These are phyloP conservation scores for Tetragonia tetragonoides DNA, from an alignment of 148 eudicot genomes.

Conservation along the genomic window DNA sequence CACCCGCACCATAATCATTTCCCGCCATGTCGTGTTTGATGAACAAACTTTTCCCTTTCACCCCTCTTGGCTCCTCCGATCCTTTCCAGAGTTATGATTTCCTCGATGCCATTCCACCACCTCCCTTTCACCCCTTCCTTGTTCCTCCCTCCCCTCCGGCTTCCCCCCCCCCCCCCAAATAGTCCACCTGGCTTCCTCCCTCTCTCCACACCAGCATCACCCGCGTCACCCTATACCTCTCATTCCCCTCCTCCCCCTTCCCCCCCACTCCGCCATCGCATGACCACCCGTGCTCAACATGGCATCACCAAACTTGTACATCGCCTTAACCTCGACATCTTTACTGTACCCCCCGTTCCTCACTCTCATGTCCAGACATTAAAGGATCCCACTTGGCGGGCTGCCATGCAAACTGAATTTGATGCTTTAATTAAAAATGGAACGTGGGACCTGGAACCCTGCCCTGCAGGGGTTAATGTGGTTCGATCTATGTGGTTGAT, in stretches of 20 bases:
- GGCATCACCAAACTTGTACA: not conserved
- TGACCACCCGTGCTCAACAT: not conserved
- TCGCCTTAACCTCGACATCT: not conserved
- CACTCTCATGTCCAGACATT: not conserved
- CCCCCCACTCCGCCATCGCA: not conserved
- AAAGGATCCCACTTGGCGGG: not conserved
- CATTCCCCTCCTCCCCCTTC: not conserved
- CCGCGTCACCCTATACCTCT: not conserved
- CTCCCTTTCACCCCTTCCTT: not conserved
- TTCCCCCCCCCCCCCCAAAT: not conserved
- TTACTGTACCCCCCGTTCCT: not conserved
- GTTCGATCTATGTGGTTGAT: not conserved
- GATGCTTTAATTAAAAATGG: not conserved
- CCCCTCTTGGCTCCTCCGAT: not conserved
- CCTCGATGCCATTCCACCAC: not conserved
- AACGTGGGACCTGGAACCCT: not conserved
- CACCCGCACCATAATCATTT: not conserved
- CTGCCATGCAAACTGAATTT: not conserved
- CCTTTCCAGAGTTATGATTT: not conserved
- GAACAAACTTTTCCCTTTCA: not conserved
- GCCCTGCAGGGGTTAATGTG: not conserved
- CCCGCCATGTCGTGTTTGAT: constrained; percentile 25
- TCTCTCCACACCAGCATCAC: not conserved
- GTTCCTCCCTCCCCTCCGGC: not conserved
- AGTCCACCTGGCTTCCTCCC: not conserved